These are phyloP conservation scores for Verticillium tricorpus DNA, from an alignment of 2,329 filamentous ascomycete species.

Conservation along the genomic window DNA sequence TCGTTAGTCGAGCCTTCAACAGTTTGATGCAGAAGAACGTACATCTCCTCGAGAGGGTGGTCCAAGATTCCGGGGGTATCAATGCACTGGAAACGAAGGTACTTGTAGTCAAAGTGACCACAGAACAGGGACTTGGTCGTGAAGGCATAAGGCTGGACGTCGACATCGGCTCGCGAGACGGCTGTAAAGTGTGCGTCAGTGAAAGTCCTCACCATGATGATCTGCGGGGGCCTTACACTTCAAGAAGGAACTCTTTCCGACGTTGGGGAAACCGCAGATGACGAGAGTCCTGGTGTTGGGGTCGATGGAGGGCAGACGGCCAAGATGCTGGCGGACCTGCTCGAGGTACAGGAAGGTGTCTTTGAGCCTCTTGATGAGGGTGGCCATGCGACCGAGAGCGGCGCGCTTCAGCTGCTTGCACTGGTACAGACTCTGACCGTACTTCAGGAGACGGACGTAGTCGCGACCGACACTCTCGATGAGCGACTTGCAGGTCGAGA, in stretches of 20 bases:
- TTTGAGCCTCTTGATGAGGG: conserved; percentile 65
- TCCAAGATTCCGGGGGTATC: conserved; percentile 98
- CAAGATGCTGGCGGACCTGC: conserved; percentile 66
- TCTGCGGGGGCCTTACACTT: conserved; percentile 44
- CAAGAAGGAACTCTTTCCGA: conserved; percentile 95
- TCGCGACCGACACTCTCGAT: conserved; percentile 96
- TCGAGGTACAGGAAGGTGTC: conserved; percentile 12
- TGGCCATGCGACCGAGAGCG: conserved; percentile 95
- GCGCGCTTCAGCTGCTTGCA: conserved; percentile 98
- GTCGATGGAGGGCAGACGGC: conserved; percentile 96
- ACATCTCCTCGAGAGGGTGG: conserved; percentile 87
- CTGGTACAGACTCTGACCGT: conserved; percentile 94
- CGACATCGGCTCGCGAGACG: conserved; percentile 90
- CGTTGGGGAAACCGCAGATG: conserved; percentile 96
- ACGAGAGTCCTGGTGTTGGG: conserved; percentile 94
- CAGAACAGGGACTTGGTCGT: conserved; percentile 97
- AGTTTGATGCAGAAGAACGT: not conserved
- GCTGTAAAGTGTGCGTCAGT: conserved; percentile 1
- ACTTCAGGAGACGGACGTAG: conserved; percentile 90
- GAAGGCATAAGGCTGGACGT: conserved; percentile 97
- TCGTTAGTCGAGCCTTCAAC: not conserved
- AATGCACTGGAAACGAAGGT: conserved; percentile 83
- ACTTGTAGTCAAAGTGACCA: conserved; percentile 97
- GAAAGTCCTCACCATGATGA: not conserved
- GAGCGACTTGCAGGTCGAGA: conserved; percentile 92